A percentile compares a stretch with the other conserved stretches of the same genome.
phyloP scores from a whole-genome alignment of 2,329 filamentous ascomycete species.

The Penicillium griseofulvum region DNA sequence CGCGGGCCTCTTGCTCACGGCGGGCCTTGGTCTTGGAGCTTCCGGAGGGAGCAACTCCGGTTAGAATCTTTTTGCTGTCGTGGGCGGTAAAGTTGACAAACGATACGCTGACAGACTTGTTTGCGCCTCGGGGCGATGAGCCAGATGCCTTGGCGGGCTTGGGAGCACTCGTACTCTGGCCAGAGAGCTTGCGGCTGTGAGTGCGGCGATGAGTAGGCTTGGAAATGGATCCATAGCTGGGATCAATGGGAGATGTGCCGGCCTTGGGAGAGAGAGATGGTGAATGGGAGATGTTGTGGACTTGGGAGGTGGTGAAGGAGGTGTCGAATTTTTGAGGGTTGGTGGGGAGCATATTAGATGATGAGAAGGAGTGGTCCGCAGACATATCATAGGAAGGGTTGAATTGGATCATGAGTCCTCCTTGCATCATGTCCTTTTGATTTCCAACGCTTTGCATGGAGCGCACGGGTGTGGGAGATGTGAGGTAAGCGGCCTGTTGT shows the following conservation, averaged over 20 bases:
- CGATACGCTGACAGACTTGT: constrained; percentile 50
- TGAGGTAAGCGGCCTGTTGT: constrained; percentile 37
- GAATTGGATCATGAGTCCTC: constrained; percentile 42
- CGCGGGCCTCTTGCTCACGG: constrained; percentile 80
- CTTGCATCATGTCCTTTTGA: constrained; percentile 38
- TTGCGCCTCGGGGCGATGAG: constrained; percentile 31
- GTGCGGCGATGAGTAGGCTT: constrained; percentile 37
- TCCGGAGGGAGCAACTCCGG: constrained; percentile 86
- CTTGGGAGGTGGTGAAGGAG: constrained; percentile 31
- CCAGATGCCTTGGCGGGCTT: constrained; percentile 34
- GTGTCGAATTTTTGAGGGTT: constrained; percentile 27
- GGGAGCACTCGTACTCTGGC: constrained; percentile 32
- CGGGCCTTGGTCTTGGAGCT: constrained; percentile 93
- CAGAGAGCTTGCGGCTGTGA: constrained; percentile 43
- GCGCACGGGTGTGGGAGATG: constrained; percentile 36
- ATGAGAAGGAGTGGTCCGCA: constrained; percentile 30
- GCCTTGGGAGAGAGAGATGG: constrained; percentile 40
- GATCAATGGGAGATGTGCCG: constrained; percentile 30
- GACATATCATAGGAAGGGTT: constrained; percentile 37
- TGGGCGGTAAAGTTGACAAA: constrained; percentile 90
- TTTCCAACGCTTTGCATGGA: constrained; percentile 27
- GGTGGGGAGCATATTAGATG: constrained; percentile 23
- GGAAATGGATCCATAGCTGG: constrained; percentile 20
- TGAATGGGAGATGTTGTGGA: constrained; percentile 32
- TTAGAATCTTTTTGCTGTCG: constrained; percentile 76